Conservation (phyloP, 495 filamentous ascomycete species). For the Aspergillus cristatus region DNA sequence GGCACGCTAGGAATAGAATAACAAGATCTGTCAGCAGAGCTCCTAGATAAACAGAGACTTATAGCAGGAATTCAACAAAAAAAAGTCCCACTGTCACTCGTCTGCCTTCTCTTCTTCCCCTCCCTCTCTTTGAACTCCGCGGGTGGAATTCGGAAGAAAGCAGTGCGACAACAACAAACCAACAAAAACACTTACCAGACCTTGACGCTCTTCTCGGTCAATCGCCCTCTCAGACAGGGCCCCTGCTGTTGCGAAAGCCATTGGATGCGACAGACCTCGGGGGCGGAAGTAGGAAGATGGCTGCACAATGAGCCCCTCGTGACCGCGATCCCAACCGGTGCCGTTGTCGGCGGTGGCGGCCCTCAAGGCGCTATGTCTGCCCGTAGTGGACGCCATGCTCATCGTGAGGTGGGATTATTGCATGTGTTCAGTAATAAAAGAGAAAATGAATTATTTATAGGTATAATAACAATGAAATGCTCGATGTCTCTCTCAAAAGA, state of each 20-base stretch:
- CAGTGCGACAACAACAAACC: not conserved
- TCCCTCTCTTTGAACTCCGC: not conserved
- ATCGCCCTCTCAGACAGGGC: constrained; percentile 59
- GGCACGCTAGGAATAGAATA: constrained; percentile 50
- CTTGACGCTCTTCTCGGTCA: constrained; percentile 87
- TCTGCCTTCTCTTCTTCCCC: not conserved
- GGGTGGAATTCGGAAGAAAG: constrained; percentile 3
- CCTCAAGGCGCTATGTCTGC: constrained; percentile 11
- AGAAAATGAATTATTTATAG: not conserved
- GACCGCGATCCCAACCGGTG: constrained; percentile 18
- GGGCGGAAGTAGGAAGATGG: constrained; percentile 81
- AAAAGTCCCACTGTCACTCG: no score
- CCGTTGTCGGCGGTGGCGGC: constrained; percentile 10
- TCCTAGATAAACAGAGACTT: no score
- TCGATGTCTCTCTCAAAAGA: no score
- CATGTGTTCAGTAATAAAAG: not conserved
- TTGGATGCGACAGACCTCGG: constrained; percentile 42
- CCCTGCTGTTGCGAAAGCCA: constrained; percentile 23
- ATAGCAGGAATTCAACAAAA: no score
- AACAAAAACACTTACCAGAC: constrained; percentile 53
- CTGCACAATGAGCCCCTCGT: constrained; percentile 56
- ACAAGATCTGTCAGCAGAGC: constrained; percentile 10
- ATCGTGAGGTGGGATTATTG: not conserved
- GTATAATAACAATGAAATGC: no score
- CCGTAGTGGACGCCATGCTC: constrained; percentile 13